Evolutionary conservation across 2,329 filamentous ascomycete genomes (phyloP).

Genomic region (Tolypocladium nubicola): DNA sequence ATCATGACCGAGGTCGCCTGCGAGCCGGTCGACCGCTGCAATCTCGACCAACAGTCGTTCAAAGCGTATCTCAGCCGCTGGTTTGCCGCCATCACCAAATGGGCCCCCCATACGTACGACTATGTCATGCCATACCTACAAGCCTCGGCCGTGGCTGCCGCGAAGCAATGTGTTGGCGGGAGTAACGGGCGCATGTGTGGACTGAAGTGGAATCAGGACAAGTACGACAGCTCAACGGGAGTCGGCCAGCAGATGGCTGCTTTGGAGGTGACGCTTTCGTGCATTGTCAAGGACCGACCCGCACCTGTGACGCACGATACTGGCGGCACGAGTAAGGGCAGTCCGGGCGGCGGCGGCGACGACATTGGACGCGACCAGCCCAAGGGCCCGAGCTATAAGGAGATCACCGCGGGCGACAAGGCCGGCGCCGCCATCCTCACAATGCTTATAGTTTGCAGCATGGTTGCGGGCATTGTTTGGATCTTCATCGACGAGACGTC

Average conservation of each 20-base stretch:
- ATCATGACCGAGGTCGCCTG: conserved; percentile 59
- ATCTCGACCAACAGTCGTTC: conserved; percentile 52
- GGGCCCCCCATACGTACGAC: conserved; percentile 48
- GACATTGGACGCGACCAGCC: conserved; percentile 30
- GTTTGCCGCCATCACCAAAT: conserved; percentile 51
- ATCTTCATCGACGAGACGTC: conserved; percentile 37
- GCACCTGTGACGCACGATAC: conserved; percentile 35
- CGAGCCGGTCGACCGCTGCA: conserved; percentile 49
- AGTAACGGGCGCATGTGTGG: conserved; percentile 48
- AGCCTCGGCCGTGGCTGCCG: conserved; percentile 46
- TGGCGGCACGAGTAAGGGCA: conserved; percentile 46
- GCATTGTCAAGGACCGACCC: conserved; percentile 36
- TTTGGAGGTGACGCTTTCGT: conserved; percentile 53
- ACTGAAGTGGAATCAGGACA: conserved; percentile 44
- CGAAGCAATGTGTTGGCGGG: conserved; percentile 46
- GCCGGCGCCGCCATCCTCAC: conserved; percentile 60
- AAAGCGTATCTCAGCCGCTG: conserved; percentile 53
- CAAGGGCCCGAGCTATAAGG: conserved; percentile 11
- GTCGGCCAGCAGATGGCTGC: conserved; percentile 64
- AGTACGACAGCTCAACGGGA: conserved; percentile 49
- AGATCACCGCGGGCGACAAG: conserved; percentile 46
- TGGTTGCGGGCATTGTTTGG: conserved; percentile 42
- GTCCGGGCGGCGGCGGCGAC: conserved; percentile 33
- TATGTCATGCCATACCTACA: conserved; percentile 41
- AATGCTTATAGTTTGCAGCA: conserved; percentile 38